phyloP scores from a whole-genome alignment of 2,329 filamentous ascomycete species.

The Fusarium fracticaudum region DNA sequence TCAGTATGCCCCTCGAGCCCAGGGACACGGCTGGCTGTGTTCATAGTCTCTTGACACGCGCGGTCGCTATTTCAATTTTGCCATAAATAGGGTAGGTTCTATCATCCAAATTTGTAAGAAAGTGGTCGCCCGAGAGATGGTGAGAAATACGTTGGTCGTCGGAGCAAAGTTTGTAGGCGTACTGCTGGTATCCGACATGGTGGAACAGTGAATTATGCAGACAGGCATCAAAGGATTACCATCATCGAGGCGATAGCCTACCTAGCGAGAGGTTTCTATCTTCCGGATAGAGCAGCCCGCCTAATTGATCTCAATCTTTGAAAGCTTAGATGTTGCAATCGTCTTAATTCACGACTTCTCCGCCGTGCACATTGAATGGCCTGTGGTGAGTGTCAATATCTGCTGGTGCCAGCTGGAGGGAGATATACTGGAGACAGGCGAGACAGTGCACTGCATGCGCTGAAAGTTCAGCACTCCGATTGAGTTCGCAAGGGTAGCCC shows the following conservation, averaged over 20 bases:
- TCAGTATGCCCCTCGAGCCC: not conserved
- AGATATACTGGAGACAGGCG: not conserved
- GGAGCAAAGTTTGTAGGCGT: rapidly evolving
- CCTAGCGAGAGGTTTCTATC: not conserved
- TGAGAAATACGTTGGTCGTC: not conserved
- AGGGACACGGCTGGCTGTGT: too few species aligned
- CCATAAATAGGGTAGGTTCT: rapidly evolving
- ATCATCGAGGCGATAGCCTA: not conserved
- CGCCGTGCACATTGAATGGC: not conserved
- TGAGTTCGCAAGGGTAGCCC: not conserved
- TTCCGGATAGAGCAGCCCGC: not conserved
- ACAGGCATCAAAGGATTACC: not conserved
- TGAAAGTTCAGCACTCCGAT: not conserved
- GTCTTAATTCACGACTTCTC: not conserved
- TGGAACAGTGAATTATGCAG: not conserved
- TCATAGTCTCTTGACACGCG: too few species aligned
- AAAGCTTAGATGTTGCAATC: not conserved
- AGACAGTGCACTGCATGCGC: not conserved
- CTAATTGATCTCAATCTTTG: not conserved
- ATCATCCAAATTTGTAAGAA: rapidly evolving
- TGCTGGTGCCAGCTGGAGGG: too few species aligned
- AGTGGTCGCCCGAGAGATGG: too few species aligned
- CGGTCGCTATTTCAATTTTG: not conserved
- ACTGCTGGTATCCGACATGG: not conserved
- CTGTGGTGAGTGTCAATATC: not conserved